A percentile compares a stretch with the other conserved stretches of the same genome.
phyloP scores from a whole-genome alignment of 345 rosid species.

The Salix caprea region DNA sequence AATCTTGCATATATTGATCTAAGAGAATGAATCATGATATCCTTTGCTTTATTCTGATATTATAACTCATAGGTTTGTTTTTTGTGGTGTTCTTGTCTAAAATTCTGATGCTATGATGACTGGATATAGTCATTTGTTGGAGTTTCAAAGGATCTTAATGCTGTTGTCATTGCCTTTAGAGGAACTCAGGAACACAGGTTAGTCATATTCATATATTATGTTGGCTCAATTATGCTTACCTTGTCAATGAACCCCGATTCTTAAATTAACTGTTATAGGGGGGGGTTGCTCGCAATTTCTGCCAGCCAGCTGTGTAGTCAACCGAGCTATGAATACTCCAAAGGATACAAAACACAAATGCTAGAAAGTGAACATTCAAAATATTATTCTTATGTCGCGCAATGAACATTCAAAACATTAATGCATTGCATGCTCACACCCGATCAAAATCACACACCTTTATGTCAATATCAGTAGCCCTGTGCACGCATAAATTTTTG shows the following conservation, averaged over 20 bases:
- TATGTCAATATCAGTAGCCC: background rate
- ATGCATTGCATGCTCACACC: too few relatives aligned
- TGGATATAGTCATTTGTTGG: constrained; percentile 63
- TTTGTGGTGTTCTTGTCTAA: background rate
- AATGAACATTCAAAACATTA: background rate
- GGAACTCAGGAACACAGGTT: constrained; percentile 75
- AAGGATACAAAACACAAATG: background rate
- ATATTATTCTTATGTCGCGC: background rate
- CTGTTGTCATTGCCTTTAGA: constrained; percentile 64
- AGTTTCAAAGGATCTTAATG: constrained; percentile 56
- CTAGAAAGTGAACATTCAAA: background rate
- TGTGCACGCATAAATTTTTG: background rate
- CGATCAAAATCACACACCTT: too few relatives aligned
- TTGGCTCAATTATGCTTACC: background rate
- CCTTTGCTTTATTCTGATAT: background rate
- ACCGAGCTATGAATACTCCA: background rate
- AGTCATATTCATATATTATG: background rate
- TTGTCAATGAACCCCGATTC: background rate
- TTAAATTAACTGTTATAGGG: background rate
- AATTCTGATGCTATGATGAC: constrained; percentile 11
- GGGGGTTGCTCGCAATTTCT: background rate
- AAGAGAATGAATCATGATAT: background rate
- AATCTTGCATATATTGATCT: background rate
- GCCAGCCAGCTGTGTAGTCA: too few relatives aligned
- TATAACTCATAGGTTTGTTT: background rate